Evolutionary conservation across 2,329 filamentous ascomycete species (phyloP), one percentile per base, ranked within the genome.

Genomic region (Talaromyces verruculosus): DNA sequence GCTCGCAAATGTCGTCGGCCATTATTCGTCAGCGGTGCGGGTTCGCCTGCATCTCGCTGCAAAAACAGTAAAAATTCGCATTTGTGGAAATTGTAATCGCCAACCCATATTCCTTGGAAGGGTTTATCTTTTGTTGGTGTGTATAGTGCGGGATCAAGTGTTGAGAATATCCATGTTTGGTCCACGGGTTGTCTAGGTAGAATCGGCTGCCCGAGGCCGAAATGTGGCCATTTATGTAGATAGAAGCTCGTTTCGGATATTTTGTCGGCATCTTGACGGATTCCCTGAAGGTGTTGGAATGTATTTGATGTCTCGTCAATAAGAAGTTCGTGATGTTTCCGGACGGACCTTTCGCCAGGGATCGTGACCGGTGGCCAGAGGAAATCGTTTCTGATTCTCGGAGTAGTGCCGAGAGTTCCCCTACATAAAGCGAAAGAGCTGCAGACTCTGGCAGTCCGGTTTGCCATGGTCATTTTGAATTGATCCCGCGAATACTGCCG

Each of bases 51-150:
- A 45, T 90, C 88, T 0, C 88, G 88, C 73, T 99, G 95, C 70
- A 92, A 83, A 55, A 98, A 81, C 13, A 96, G 82, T 4, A 98
- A 74, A 65, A 97, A 97, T 76, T 98, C 94, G 75, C 90, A 93
- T 0, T 93, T 93, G 72, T 98, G 93, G 0, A 87, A 88, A 30
- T 88, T 90, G 73, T 97, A 97, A 75, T 97, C 93, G 0, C 93
- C 93, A 17, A 93, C 90, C 91, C 92, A 98, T 35, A 99, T 92
- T 0, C 94, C 94, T 68, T 92, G 88, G 82, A 89, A 97, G 0
- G 93, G 93, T 74, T 93, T 94, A 64, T 88, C 84, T 10, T 80
- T 76, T 0, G 93, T 96, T 0, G 94, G 92, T 0, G 88, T 95
- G 75, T 96, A 97, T n/a, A 90, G 78, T 2, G 80, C 80, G 2